Evolutionary conservation across 139 green algal species (phyloP).

Genomic region (Trebouxia sp.): DNA sequence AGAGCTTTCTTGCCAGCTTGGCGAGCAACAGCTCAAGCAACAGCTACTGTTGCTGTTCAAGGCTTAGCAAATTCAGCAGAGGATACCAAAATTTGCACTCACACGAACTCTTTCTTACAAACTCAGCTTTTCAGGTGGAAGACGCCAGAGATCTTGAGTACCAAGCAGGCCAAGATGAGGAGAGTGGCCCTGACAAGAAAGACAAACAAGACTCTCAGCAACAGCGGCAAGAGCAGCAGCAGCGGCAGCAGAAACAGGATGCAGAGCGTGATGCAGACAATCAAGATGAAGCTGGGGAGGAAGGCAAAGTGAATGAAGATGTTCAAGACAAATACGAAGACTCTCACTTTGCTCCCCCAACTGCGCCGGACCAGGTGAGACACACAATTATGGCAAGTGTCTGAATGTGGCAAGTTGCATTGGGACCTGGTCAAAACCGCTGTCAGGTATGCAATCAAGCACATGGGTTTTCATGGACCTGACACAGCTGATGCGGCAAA

Average conservation of each 20-base stretch:
- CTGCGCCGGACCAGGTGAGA: constrained; percentile 27
- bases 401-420: background rate
- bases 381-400: background rate
- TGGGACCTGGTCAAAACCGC: background rate
- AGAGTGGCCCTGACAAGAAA: background rate
- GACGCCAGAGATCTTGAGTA: constrained; percentile 81
- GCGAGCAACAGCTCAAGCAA: too few relatives aligned
- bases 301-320: constrained; percentile 50
- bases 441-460: too few relatives aligned
- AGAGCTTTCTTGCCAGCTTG: too few relatives aligned
- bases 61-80: too few relatives aligned
- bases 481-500: too few relatives aligned
- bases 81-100: too few relatives aligned
- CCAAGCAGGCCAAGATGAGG: constrained; percentile 55
- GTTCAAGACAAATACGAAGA: constrained; percentile 49
- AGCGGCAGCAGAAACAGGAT: constrained; percentile 42
- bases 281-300: constrained; percentile 48
- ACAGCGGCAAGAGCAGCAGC: constrained; percentile 34
- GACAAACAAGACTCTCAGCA: constrained; percentile 35
- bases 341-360: constrained; percentile 23
- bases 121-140: constrained; percentile 61
- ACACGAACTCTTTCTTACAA: too few relatives aligned
- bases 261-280: constrained; percentile 37
- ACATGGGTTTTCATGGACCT: too few relatives aligned
- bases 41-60: too few relatives aligned